Base-by-base conservation (phyloP, 1,284 basidiomycete species). In the Singerocomus inundabilis region DNA sequence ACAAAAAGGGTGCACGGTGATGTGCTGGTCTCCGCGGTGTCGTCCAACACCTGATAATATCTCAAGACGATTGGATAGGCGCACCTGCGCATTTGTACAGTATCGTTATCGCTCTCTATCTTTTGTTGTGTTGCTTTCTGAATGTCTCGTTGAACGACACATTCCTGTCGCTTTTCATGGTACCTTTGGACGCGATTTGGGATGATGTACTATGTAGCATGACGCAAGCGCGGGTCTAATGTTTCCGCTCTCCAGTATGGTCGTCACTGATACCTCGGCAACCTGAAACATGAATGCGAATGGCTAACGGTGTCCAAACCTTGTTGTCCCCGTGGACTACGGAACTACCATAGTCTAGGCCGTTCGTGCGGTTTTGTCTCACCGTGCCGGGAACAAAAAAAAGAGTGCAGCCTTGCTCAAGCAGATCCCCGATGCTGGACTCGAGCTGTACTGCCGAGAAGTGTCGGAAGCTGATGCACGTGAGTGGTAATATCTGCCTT, bases 341-440 rank as follows among this genome's bases (percentile, higher is more conserved):
- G 46, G 26, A 12, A 31, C 16, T n/a, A 26, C 18, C 21, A 6
- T 35, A 1, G 33, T 25, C n/a, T 31, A 42, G 6, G 36, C 8
- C 13, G 24, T n/a, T 16, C 33, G 11, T 33, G 13, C 30, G 40
- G 34, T 48, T 36, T 31, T 26, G 30, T 42, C 46, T 62, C 48
- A 42, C 34, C 11, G 11, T 43, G 15, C 18, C 6, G 15, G 29
- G 18, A 15, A 21, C 15, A 25, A n/a, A 34, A 33, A 10, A 21
- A 21, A 21, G n/a, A 56, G 57, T 53, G 7, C 46, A 35, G 35
- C n/a, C 46, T 38, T 35, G 65, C 10, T 58, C 66, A 12, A 54
- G 53, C 64, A 64, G 63, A 51, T 58, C 43, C 64, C 64, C 18
- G 67, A 66, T 5, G 55, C 61, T 5, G 59, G 54, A 1, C 68